These are phyloP conservation scores for Whalleya microplaca DNA, from an alignment of 2,329 filamentous ascomycete species.

Conservation along the genomic window DNA sequence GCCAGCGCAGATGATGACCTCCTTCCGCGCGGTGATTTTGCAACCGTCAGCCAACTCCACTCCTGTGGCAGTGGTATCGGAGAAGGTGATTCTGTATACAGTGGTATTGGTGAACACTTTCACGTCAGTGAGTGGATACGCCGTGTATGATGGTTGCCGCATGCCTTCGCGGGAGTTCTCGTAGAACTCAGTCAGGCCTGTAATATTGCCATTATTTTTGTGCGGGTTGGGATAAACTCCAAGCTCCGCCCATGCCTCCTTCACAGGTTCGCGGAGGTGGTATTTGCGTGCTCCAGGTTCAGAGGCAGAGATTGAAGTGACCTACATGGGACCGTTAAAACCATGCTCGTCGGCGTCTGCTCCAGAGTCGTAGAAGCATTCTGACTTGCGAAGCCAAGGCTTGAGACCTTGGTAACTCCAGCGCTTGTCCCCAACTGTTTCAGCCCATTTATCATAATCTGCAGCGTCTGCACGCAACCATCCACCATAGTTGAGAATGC, in stretches of 20 bases:
- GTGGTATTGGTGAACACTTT: conserved; percentile 25
- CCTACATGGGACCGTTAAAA: conserved; percentile 41
- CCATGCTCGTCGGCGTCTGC: conserved; percentile 42
- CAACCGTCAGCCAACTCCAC: conserved; percentile 42
- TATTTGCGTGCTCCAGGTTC: conserved; percentile 38
- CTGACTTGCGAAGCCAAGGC: conserved; percentile 49
- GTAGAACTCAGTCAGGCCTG: conserved; percentile 39
- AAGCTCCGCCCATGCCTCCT: conserved; percentile 46
- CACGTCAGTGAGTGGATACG: conserved; percentile 25
- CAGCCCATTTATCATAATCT: conserved; percentile 33
- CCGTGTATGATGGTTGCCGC: conserved; percentile 26
- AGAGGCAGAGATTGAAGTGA: conserved; percentile 35
- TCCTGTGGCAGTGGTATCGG: conserved; percentile 42
- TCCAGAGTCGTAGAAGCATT: conserved; percentile 33
- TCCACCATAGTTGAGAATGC: conserved; percentile 31
- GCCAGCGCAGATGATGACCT: conserved; percentile 40
- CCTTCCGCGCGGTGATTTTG: conserved; percentile 33
- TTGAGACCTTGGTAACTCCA: conserved; percentile 52
- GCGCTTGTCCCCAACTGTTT: conserved; percentile 22
- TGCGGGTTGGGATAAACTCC: conserved; percentile 37
- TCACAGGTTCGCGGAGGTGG: conserved; percentile 41
- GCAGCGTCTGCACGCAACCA: conserved; percentile 32
- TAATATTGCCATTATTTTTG: conserved; percentile 35
- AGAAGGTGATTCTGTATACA: conserved; percentile 20
- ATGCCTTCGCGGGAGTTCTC: conserved; percentile 26